Percentiles rank a stretch among this genome's conserved stretches.
phyloP scores from a whole-genome alignment of 768 basidiomycete species.

The Mycena leptocephala region DNA sequence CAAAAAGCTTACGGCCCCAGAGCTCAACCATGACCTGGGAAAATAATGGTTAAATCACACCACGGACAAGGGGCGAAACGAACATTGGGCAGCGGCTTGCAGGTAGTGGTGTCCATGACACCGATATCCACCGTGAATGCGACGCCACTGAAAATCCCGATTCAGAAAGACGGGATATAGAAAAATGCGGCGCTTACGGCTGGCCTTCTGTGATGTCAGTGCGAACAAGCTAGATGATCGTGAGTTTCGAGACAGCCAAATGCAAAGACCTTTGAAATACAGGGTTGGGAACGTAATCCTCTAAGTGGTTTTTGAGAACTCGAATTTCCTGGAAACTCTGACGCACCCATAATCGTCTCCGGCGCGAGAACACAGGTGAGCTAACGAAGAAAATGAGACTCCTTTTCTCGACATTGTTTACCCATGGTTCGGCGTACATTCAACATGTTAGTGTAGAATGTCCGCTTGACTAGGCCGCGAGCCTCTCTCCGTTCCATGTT shows the following conservation, averaged over 20 bases:
- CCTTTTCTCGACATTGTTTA: background rate
- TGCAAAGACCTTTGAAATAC: background rate
- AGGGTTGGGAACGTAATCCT: slow-evolving; percentile 38
- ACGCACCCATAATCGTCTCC: slow-evolving; percentile 35
- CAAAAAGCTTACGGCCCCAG: slow-evolving; percentile 44
- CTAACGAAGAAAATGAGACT: slow-evolving; percentile 15
- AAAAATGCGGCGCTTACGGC: slow-evolving; percentile 35
- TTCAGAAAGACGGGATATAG: background rate
- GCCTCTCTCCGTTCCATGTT: slow-evolving; percentile 33
- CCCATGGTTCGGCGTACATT: slow-evolving; percentile 33
- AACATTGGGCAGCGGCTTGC: slow-evolving; percentile 53
- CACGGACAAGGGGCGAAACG: background rate
- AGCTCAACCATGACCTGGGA: slow-evolving; percentile 56
- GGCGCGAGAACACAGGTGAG: slow-evolving; percentile 43
- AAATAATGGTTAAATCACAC: background rate
- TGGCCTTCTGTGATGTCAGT: slow-evolving; percentile 48
- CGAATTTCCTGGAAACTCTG: background rate
- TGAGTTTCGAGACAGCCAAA: background rate
- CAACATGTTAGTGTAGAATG: slow-evolving; percentile 38
- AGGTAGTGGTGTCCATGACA: slow-evolving; percentile 57
- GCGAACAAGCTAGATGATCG: slow-evolving; percentile 39
- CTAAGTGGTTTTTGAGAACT: background rate
- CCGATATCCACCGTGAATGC: slow-evolving; percentile 56
- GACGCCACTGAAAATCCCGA: slow-evolving; percentile 47
- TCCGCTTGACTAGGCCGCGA: slow-evolving; percentile 39